A percentile compares a stretch with the other conserved stretches of the same genome.
Evolutionary conservation across 192 early-diverging fungal genomes (phyloP).

Genomic region (Coemansia nantahalensis): DNA sequence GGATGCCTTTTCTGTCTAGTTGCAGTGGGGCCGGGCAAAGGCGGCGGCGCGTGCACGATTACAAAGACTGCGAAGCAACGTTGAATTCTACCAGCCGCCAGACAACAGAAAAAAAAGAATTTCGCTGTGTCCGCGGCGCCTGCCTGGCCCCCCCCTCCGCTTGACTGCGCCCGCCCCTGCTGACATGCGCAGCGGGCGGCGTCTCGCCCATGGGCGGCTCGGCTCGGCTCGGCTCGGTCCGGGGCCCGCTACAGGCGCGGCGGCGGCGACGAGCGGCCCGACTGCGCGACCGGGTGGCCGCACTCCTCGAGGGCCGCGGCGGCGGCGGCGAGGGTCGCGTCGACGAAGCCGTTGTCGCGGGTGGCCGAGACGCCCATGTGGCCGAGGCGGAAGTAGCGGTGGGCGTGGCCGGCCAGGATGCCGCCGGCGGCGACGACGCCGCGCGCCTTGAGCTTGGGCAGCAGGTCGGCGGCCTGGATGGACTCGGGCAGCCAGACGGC

Average conservation of each 20-base stretch:
- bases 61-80: too few relatives aligned
- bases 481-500: constrained; percentile 86
- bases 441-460: constrained; percentile 72
- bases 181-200: too few relatives aligned
- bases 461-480: constrained; percentile 70
- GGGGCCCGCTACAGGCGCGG: constrained; percentile 24
- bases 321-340: constrained; percentile 64
- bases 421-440: constrained; percentile 93
- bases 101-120: too few relatives aligned
- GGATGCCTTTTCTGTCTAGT: too few relatives aligned
- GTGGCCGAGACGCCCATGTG: constrained; percentile 84
- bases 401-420: constrained; percentile 73
- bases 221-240: background rate
- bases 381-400: constrained; percentile 93
- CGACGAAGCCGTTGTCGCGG: constrained; percentile 64
- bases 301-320: constrained; percentile 57
- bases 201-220: background rate
- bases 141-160: too few relatives aligned
- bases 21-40: too few relatives aligned
- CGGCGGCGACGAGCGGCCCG: constrained; percentile 41
- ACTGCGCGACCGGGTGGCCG: constrained; percentile 11
- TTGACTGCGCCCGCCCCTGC: too few relatives aligned
- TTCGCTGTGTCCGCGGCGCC: too few relatives aligned
- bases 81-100: too few relatives aligned
- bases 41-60: too few relatives aligned